Evolutionary conservation across 768 basidiomycete species (phyloP).

Genomic region (Megacollybia marginata): DNA sequence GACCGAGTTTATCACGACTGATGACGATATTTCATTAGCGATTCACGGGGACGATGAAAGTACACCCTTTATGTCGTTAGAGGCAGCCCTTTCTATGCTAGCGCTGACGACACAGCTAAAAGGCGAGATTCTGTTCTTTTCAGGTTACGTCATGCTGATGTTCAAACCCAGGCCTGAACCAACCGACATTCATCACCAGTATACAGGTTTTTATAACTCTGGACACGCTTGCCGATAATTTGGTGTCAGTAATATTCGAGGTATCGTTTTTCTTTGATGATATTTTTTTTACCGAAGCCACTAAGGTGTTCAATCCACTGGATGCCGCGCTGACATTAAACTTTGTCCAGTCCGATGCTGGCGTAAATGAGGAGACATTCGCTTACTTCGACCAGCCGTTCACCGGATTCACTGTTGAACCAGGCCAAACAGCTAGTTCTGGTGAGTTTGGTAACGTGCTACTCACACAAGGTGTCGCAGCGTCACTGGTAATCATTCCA

Average conservation of each 20-base stretch:
- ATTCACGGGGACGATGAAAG: conserved; percentile 55
- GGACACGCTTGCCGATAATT: conserved; percentile 38
- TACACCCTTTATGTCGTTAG: conserved; percentile 56
- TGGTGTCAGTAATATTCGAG: conserved; percentile 50
- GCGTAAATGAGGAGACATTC: conserved; percentile 43
- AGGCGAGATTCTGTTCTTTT: too few relatives aligned
- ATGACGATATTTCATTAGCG: conserved; percentile 35
- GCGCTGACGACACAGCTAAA: conserved; percentile 38
- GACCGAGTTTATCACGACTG: conserved; percentile 49
- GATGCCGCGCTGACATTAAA: conserved; percentile 50
- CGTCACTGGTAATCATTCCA: conserved; percentile 51
- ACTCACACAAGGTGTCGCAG: conserved; percentile 50
- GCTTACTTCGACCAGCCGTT: conserved; percentile 55
- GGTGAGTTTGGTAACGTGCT: conserved; percentile 51
- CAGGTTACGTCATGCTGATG: too few relatives aligned
- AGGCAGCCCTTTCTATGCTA: conserved; percentile 47
- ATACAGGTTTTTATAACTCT: conserved; percentile 47
- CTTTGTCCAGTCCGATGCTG: conserved; percentile 48
- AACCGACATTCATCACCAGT: conserved; percentile 32
- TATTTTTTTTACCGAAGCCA: neutral
- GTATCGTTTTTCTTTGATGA: conserved; percentile 23
- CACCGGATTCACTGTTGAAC: conserved; percentile 45
- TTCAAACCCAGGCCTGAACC: too few relatives aligned
- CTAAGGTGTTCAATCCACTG: conserved; percentile 46
- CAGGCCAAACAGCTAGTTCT: conserved; percentile 53